Evolutionary conservation across 371 early-diverging fungal species (phyloP).

Genomic region (Chytridium lagenaria): DNA sequence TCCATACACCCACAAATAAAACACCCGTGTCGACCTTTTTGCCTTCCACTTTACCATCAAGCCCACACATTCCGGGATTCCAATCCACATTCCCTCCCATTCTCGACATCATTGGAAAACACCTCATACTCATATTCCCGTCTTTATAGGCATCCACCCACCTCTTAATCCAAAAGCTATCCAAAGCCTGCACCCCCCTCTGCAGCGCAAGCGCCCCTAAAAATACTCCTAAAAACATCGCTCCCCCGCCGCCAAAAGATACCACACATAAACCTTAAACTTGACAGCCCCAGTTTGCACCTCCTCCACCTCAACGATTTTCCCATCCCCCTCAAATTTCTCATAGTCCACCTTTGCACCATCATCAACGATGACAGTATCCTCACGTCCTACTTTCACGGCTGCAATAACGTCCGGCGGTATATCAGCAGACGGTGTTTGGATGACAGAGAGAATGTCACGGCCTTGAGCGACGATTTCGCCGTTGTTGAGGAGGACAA

Average conservation of each 20-base stretch:
- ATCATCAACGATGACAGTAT: constrained; percentile 3
- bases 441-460: background rate
- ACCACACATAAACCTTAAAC: constrained; percentile 40
- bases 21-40: constrained; percentile 28
- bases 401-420: constrained; percentile 19
- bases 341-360: constrained; percentile 20
- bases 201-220: constrained; percentile 21
- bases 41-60: background rate
- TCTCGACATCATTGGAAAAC: no score
- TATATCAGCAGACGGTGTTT: constrained; percentile 2
- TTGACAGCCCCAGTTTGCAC: constrained; percentile 46
- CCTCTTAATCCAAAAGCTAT: constrained; percentile 54
- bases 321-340: constrained; percentile 17
- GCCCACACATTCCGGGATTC: no score
- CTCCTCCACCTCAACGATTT: constrained; percentile 41
- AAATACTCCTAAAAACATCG: constrained; percentile 34
- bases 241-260: constrained; percentile 50
- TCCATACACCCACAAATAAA: constrained; percentile 45
- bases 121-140: no score
- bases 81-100: no score
- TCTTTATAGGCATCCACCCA: constrained; percentile 47
- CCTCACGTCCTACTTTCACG: background rate
- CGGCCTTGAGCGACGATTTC: constrained; percentile 31
- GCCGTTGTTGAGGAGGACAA: constrained; percentile 44
- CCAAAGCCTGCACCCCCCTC: constrained; percentile 31